Evolutionary conservation across 441 rosid genomes (phyloP), one percentile per base, ranked within the genome.

Genomic region (Viola pubescens): DNA sequence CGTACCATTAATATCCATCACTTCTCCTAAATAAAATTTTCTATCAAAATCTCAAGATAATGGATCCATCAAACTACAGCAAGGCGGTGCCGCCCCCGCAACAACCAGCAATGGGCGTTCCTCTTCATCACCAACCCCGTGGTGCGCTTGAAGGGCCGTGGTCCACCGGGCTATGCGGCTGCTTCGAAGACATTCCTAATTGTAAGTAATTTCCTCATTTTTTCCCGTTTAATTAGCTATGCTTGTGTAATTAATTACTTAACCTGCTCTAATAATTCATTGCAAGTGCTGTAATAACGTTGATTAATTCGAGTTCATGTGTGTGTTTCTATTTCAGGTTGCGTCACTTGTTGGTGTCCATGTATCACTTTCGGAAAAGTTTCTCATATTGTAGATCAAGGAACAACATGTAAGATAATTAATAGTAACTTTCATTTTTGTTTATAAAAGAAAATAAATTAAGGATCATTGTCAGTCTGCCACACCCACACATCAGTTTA

Each of bases 301-400:
- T 47, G 10, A 46, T 13, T 49, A 49, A 16, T 14, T 6, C 7
- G 7, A 7, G 3, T 49, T 12, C 14, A 2, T 11, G 16, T 7
- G 12, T 14, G 53, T 12, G 10, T 48, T 48, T 48, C 3, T 48
- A 9, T 52, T 52, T 37, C 13, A 52, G 55, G 55, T 52, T 88
- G 94, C 79, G 56, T 80, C 55, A 77, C 96, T 5, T 82, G 61
- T 12, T 88, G 81, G 77, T 86, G 88, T 14, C 94, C 96, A 0
- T 88, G 94, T 13, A 62, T 86, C 54, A 73, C 87, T 0, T 88
- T 88, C 11, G 96, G 94, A 39, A 76, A 62, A 52, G 77, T 84
- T 54, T 85, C 86, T 7, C 91, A 86, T 72, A 72, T 82, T 48
- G 76, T 73, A 34, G 94, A 86, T 63, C 58, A 77, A 68, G 91